Evolutionary conservation across 225 moss, liverwort and hornwort species (phyloP), one percentile per base, ranked within the genome.

Genomic region (Pseudoscleropodium purum): DNA sequence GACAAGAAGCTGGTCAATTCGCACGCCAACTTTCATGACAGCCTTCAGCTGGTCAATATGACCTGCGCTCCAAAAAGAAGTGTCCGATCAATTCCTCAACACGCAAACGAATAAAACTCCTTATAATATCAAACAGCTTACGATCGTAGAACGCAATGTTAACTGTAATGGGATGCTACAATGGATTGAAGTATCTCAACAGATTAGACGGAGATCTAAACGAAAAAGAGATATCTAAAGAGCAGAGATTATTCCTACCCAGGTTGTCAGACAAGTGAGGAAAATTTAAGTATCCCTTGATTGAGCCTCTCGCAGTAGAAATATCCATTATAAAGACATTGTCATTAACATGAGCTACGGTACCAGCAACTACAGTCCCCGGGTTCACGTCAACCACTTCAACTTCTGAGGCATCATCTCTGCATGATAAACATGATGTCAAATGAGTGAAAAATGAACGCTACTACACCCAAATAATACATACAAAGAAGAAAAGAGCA

Each of bases 41-140:
- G 88, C 91, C 90, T 96, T 97, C 64, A 94, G 75, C 92, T 94
- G 95, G 67, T 99, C 97, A 91, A 95, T 69, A 86, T 99, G 99
- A 45, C 97, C 99, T 99, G 91, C 39, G 29, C 57, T 81, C 29
- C 89, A 79, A 88, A 88, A 47, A 93, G 69, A 88, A 86, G 64
- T 67, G 75, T 70, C 64, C 51, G 37, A 80, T 81, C 54, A 86
- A 85, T 67, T 86, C 61, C 83, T 62, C 60, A 47, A 78, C 43
- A 27, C 39, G 56, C 23, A 87, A 70, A 76, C 52, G 45, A 86
- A 75, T 21, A 80, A 45, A n/a, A 78, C 45, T 88, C 56, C 77
- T 64, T 52, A 62, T 34, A 10, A 62, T 47, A 88, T 45, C 67
- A 45, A 47, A 75, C 45, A 83, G 63, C 15, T 84, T 76, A 49